Evolutionary conservation across 768 basidiomycete species (phyloP), one percentile per base, ranked within the genome.

Genomic region (Russula abietina): DNA sequence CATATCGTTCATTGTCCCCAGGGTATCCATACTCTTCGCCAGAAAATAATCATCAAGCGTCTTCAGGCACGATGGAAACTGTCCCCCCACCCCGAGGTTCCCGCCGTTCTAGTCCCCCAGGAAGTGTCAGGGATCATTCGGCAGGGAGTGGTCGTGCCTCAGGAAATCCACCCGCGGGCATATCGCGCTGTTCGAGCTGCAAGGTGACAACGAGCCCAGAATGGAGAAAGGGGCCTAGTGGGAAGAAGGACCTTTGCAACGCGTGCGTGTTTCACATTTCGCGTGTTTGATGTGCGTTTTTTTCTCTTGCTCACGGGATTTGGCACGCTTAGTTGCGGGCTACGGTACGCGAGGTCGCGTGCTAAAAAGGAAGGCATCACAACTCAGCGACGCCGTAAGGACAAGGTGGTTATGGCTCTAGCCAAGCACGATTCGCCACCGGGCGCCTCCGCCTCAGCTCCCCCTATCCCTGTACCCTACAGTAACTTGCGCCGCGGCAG

Each of bases 241-340:
- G 92, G 30, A 88, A 89, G 74, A 94, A 94, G 75, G 91, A 94
- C 73, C 79, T 94, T 30, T 94, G 92, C 73, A 94, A 94, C 77
- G 92, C 92, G 88, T 93, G 75, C 78, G 89, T 81, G 66, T 68
- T 71, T 67, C 59, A 65, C 50, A 55, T 67, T 67, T 58, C 60
- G 28, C 66, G 59, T 66, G 24, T 59, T 46, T 33, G 61, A 45
- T 65, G 55, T 50, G 51, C 49, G 53, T 68, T 60, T 54, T 63
- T 56, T 58, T 46, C 26, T 26, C 53, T 54, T 33, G 64, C 67
- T 65, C 55, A 60, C 61, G 55, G 69, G 66, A 67, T 68, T 59
- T 64, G 70, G 46, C 57, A 41, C 45, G 41, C 67, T 41, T 65
- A 91, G 89, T 49, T 93, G 91, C 72, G 91, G 91, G 26, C 79